Conservation (phyloP, 2,329 filamentous ascomycete genomes). For the Ophiocordyceps sinensis region DNA sequence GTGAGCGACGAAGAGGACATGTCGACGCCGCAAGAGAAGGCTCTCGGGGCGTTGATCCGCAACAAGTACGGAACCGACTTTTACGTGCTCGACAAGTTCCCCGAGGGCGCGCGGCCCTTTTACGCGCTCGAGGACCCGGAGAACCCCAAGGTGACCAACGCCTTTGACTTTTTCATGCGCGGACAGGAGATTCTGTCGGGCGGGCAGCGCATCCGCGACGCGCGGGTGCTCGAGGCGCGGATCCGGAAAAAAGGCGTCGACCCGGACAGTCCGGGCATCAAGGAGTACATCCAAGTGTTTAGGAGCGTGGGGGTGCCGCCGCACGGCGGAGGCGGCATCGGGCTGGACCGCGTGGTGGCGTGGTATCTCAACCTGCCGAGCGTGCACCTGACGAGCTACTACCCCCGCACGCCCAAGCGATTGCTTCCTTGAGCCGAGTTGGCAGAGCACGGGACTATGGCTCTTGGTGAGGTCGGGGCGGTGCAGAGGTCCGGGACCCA, state of each 20-base stretch:
- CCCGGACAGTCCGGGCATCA: conserved; percentile 58
- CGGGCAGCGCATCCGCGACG: conserved; percentile 80
- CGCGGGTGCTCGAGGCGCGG: conserved; percentile 59
- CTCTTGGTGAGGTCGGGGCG: no score
- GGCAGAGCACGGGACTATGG: no score
- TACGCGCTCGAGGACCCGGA: conserved; percentile 63
- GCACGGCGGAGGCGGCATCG: conserved; percentile 80
- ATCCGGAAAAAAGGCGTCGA: conserved; percentile 72
- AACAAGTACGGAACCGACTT: conserved; percentile 91
- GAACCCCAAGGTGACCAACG: conserved; percentile 3
- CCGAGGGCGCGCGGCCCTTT: conserved; percentile 74
- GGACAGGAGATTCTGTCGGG: conserved; percentile 88
- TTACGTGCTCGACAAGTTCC: conserved; percentile 95
- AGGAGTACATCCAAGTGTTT: conserved; percentile 82
- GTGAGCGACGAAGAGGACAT: conserved; percentile 68
- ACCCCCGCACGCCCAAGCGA: conserved; percentile 46
- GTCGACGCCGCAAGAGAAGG: conserved; percentile 70
- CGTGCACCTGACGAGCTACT: conserved; percentile 43
- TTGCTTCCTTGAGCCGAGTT: conserved; percentile 27
- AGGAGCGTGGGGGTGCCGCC: conserved; percentile 70
- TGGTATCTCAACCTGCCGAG: conserved; percentile 46
- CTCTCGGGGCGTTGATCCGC: conserved; percentile 73
- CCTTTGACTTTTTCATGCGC: conserved; percentile 51
- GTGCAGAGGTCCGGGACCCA: no score
- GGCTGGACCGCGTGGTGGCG: conserved; percentile 71